A percentile compares a stretch with the other conserved stretches of the same genome.
These are phyloP conservation scores for Cyclospora cayetanensis DNA, from an alignment of 169 alveolate species.

Conservation along the genomic window DNA sequence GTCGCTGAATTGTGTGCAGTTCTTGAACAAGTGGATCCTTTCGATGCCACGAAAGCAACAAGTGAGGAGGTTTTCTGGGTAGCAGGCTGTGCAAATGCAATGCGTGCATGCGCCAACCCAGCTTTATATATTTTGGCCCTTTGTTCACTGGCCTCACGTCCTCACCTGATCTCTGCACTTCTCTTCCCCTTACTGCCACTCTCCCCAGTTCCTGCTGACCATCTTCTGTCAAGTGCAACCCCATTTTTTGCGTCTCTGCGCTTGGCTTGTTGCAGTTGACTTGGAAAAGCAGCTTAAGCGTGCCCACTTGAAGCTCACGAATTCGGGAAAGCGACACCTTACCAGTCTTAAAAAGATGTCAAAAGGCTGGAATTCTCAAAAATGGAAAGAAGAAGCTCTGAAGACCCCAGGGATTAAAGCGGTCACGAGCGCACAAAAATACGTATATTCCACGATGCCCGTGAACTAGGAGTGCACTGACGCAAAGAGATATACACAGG, in stretches of 20 bases:
- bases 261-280: background rate
- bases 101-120: background rate
- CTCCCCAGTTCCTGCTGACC: too few relatives aligned
- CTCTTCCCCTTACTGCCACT: too few relatives aligned
- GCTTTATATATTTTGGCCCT: background rate
- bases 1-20: background rate
- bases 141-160: background rate
- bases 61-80: background rate
- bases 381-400: background rate
- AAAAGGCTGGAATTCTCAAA: background rate
- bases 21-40: background rate
- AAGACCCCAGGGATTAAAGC: background rate
- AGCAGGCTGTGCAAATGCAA: background rate
- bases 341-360: background rate
- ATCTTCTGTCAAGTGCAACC: background rate
- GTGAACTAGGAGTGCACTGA: too few relatives aligned
- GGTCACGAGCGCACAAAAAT: background rate
- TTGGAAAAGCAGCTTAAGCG: background rate
- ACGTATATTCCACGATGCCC: too few relatives aligned
- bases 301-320: background rate
- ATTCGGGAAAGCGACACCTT: background rate
- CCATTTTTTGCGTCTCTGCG: background rate
- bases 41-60: background rate
- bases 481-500: too few relatives aligned
- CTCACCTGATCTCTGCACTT: background rate